Conservation (phyloP, 495 filamentous ascomycete species). For the Hyaloscypha bicolor region DNA sequence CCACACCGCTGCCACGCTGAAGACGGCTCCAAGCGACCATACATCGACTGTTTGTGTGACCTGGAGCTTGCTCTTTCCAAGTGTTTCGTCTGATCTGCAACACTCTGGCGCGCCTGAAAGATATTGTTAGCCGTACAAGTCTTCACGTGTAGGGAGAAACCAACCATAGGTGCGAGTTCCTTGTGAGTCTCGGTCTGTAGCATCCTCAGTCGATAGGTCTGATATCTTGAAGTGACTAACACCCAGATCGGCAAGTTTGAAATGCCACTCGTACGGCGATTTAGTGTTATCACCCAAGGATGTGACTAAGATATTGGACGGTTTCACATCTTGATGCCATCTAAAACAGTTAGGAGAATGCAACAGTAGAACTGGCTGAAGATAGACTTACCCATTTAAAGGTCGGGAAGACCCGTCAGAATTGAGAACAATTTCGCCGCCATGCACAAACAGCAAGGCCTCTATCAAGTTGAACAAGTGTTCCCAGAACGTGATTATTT, state of each 20-base stretch:
- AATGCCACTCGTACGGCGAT: slow-evolving; percentile 34
- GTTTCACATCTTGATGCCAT: slow-evolving; percentile 44
- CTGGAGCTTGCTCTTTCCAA: no score
- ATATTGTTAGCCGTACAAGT: no score
- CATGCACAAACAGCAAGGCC: slow-evolving; percentile 41
- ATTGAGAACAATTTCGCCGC: no score
- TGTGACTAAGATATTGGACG: slow-evolving; percentile 41
- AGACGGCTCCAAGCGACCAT: no score
- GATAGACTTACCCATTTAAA: no score
- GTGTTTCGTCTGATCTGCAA: no score
- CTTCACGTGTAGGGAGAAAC: slow-evolving; percentile 4
- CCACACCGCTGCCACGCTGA: no score
- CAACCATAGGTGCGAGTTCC: slow-evolving; percentile 40
- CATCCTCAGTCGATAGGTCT: no score
- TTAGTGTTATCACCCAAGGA: slow-evolving; percentile 22
- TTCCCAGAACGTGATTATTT: slow-evolving; percentile 42
- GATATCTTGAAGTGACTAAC: slow-evolving; percentile 35
- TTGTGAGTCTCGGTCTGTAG: neutral
- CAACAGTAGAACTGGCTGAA: no score
- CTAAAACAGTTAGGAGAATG: slow-evolving; percentile 1
- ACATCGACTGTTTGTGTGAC: no score
- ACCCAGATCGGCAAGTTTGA: slow-evolving; percentile 45
- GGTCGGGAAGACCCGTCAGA: no score
- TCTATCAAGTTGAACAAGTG: slow-evolving; percentile 37
- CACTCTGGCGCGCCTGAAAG: no score